Base-by-base conservation (phyloP, 2,329 filamentous ascomycete species). In the Pyricularia pennisetigena region DNA sequence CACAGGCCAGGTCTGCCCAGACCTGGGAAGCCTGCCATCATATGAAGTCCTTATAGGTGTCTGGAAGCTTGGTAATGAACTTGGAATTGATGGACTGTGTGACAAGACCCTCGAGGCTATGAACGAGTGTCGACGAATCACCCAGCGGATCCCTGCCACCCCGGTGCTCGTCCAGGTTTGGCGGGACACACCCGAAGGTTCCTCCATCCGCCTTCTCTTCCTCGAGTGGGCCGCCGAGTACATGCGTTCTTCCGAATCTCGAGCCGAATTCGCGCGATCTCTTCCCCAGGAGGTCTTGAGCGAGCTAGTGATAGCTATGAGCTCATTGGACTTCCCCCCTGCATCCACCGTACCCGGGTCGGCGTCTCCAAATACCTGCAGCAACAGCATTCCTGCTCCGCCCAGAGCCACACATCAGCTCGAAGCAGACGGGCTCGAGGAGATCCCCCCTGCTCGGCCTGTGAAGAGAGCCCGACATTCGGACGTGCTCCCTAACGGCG, bases 181-280 rank as follows among this genome's bases (percentile, higher is more conserved):
- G 86, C 82, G 84, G 65, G 85, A 88, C 67, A 88, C 86, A 0
- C 85, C 85, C 0, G 84, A 86, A 71, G 86, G 85, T 9, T 88
- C 86, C 2, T 82, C 84, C 0, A 84, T 89, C 65, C 81, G 86
- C 57, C 80, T 81, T 69, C 82, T 89, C 54, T 80, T 89, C 16
- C 77, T 88, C 3, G 82, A 80, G 12, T 89, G 87, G 87, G 84
- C 86, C 1, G 86, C 85, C 29, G 86, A 89, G 75, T 88, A 88
- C 72, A 86, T 88, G 78, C 79, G 84, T 61, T 83, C 83, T 0
- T 86, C 85, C 3, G 82, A 86, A 26, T 80, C 81, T 1, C 80
- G 85, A 23, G 79, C 82, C 9, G 84, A 86, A 69, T 88, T 88
- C 72, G 86, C 84, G 62, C 84, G 84, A 72, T 85, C 85, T 0